Conservation (phyloP, 2,329 filamentous ascomycete genomes). For the Ophiostoma pallidulum region DNA sequence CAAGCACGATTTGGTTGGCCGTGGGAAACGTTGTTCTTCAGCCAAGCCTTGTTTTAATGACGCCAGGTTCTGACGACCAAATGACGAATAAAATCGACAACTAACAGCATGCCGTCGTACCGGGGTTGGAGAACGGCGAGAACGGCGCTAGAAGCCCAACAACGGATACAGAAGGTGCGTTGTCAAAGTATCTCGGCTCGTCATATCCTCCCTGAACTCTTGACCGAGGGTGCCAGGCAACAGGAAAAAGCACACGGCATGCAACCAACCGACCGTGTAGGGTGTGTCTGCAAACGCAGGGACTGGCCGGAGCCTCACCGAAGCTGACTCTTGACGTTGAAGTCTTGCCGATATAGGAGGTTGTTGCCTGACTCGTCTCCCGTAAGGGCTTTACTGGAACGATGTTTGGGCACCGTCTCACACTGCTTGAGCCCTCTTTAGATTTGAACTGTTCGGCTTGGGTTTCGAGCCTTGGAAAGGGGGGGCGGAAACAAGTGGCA, state of each 20-base stretch:
- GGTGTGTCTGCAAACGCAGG: not conserved
- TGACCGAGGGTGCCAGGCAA: constrained; percentile 6
- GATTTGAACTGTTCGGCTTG: too few relatives aligned
- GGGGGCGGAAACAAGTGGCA: too few relatives aligned
- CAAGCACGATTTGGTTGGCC: not conserved
- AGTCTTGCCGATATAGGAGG: not conserved
- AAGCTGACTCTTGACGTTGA: too few relatives aligned
- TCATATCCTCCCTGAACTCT: not conserved
- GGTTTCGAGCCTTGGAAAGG: too few relatives aligned
- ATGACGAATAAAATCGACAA: not conserved
- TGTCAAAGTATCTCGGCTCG: not conserved
- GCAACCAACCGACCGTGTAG: not conserved
- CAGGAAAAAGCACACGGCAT: not conserved
- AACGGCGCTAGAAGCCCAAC: constrained; percentile 4
- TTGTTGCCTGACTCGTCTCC: too few relatives aligned
- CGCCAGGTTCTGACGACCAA: constrained; percentile 2
- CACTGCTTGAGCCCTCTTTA: too few relatives aligned
- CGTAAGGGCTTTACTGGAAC: not conserved
- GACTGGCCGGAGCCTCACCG: too few relatives aligned
- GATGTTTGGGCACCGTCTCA: not conserved
- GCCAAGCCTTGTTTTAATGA: constrained; percentile 4
- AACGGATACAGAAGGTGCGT: constrained; percentile 2
- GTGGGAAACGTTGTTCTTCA: not conserved
- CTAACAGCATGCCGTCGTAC: not conserved
- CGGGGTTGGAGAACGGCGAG: not conserved